Percentiles rank a stretch among this genome's conserved stretches.
These are phyloP conservation scores for Zalerion maritima DNA, from an alignment of 495 filamentous ascomycete genomes.

Conservation along the genomic window DNA sequence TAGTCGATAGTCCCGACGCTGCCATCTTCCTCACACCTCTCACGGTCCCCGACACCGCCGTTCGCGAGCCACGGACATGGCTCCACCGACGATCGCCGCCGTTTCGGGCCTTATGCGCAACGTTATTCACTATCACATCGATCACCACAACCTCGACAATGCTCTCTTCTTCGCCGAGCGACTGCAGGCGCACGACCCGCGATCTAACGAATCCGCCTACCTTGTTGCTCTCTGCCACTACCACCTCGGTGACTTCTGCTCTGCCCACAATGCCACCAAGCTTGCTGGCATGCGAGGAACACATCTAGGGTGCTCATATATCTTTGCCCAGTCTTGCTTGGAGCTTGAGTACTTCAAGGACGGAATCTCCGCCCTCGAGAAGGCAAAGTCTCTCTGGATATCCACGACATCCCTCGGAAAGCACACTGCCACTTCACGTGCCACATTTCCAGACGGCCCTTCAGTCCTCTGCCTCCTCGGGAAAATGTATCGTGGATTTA, in stretches of 20 bases:
- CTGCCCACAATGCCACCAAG: slow-evolving; percentile 55
- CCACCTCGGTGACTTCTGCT: slow-evolving; percentile 55
- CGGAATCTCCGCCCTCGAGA: slow-evolving; percentile 68
- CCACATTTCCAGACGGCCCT: slow-evolving; percentile 67
- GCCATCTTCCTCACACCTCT: too few species aligned
- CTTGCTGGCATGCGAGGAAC: slow-evolving; percentile 44
- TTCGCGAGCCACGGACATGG: slow-evolving; percentile 21
- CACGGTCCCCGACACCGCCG: slow-evolving; percentile 5
- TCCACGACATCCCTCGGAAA: slow-evolving; percentile 58
- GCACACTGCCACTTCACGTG: slow-evolving; percentile 55
- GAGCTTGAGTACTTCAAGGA: slow-evolving; percentile 62
- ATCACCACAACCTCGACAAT: slow-evolving; percentile 74
- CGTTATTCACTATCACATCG: slow-evolving; percentile 82
- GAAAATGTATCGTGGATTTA: slow-evolving; percentile 70
- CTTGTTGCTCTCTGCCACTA: slow-evolving; percentile 74
- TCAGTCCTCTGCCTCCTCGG: slow-evolving; percentile 68
- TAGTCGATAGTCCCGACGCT: slow-evolving; percentile 7
- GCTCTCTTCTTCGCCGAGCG: slow-evolving; percentile 86
- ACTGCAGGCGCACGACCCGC: slow-evolving; percentile 66
- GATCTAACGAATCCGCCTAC: slow-evolving; percentile 64
- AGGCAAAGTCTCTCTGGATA: slow-evolving; percentile 53
- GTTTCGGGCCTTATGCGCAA: slow-evolving; percentile 66
- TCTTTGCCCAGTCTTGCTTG: slow-evolving; percentile 81
- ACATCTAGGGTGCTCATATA: slow-evolving; percentile 78
- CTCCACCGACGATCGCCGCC: slow-evolving; percentile 55